Percentiles rank a stretch among this genome's conserved stretches.
phyloP scores from a whole-genome alignment of 257 asterid genomes.

The Agastache rugosa region DNA sequence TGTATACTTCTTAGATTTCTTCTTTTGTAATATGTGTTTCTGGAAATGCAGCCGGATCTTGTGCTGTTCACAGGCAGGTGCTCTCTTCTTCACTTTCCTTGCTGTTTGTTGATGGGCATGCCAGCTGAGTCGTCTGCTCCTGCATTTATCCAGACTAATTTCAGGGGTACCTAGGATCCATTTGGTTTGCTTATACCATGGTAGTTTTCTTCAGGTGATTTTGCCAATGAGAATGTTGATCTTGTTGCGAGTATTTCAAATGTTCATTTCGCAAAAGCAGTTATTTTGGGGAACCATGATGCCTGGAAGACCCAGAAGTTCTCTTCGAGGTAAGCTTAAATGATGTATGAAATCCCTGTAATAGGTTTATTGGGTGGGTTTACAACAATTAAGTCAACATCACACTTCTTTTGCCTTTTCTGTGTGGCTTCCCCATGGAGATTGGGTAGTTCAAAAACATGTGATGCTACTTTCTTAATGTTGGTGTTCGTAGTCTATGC shows the following conservation, averaged over 20 bases:
- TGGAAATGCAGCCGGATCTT: constrained; percentile 89
- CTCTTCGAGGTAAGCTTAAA: constrained; percentile 56
- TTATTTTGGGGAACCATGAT: constrained; percentile 94
- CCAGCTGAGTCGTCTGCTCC: constrained; percentile 22
- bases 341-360: background rate
- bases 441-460: background rate
- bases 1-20: constrained; percentile 15
- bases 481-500: background rate
- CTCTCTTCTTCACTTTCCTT: constrained; percentile 32
- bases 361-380: constrained; percentile 9
- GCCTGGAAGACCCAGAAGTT: constrained; percentile 85
- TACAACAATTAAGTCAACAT: background rate
- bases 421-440: background rate
- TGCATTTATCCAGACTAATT: constrained; percentile 28
- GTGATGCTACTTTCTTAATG: background rate
- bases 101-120: constrained; percentile 30
- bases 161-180: constrained; percentile 29
- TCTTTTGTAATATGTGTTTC: constrained; percentile 40
- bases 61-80: constrained; percentile 95
- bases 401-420: background rate
- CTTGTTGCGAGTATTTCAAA: constrained; percentile 75
- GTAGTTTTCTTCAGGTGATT: constrained; percentile 76
- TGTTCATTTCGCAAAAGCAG: constrained; percentile 72
- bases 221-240: constrained; percentile 92
- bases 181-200: constrained; percentile 34